Evolutionary conservation across 2,329 filamentous ascomycete species (phyloP), one percentile per base, ranked within the genome.

Genomic region (Nemania serpens): DNA sequence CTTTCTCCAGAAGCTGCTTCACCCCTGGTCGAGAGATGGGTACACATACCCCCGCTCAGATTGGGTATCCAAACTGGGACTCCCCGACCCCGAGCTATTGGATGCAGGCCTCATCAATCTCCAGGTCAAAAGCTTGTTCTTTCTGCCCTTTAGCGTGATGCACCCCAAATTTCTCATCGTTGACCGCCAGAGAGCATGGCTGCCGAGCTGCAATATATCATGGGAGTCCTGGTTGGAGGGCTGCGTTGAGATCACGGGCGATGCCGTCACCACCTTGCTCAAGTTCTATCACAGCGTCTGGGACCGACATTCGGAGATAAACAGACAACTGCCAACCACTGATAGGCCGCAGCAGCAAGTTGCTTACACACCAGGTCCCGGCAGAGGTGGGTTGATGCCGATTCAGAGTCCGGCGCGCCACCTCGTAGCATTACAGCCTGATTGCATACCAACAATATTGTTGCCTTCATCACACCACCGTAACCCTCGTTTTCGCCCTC

Each of bases 211-310:
- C 74, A 96, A 96, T 68, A 85, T 96, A 4, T 93, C 89, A 70
- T 95, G 90, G 90, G 91, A 95, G 74, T 76, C 85, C n/a, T 96
- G 91, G 91, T 88, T 94, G 25, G 91, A 96, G 73, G 90, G 88
- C 0, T 91, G 88, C 58, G 77, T 94, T 3, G 85, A 87, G 56
- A 75, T 94, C 11, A 79, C 80, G 6, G 91, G 90, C 0, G 78
- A 81, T 0, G 79, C 89, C 0, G 85, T 92, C 0, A 68, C 73
- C 3, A 78, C 82, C n/a, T 82, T 95, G 41, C 66, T 90, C 43
- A 72, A 78, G 1, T 94, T 94, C 70, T 92, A 91, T 75, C 72
- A 78, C 9, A 73, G 76, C 1, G 88, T 91, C n/a, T 95, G 91
- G 91, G 82, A 78, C 10, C 75, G 69, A 18, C 70, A 69, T 52